Conservation (phyloP, 176 grass and related monocot genomes). For the barley (Hordeum vulgare) region DNA sequence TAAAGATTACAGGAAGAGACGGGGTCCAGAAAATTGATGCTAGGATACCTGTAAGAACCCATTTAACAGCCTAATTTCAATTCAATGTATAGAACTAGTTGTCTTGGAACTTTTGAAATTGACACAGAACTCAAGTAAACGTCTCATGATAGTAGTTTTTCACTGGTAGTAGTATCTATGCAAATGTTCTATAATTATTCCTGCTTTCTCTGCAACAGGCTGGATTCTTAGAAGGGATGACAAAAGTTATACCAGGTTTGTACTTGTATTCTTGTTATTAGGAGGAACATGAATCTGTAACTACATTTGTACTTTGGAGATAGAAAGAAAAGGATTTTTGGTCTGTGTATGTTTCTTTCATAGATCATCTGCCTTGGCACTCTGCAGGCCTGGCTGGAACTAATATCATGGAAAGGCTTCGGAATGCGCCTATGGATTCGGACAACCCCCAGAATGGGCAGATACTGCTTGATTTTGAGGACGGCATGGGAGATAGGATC, state of each 20-base stretch:
- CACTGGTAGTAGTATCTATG: not conserved
- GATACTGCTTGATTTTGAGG: conserved; percentile 82
- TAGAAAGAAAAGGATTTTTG: not conserved
- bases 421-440: conserved; percentile 46
- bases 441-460: conserved; percentile 63
- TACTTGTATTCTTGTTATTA: not conserved
- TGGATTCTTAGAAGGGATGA: conserved; percentile 93
- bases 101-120: not conserved
- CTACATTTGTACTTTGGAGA: not conserved
- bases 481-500: conserved; percentile 73
- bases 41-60: conserved; percentile 72
- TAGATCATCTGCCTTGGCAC: not conserved
- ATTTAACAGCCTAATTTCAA: not conserved
- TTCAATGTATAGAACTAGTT: not conserved
- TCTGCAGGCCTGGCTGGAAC: conserved; percentile 71
- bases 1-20: conserved; percentile 87
- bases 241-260: conserved; percentile 80
- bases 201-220: conserved; percentile 51
- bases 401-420: conserved; percentile 84
- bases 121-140: not conserved
- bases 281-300: not conserved
- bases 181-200: not conserved
- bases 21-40: conserved; percentile 84
- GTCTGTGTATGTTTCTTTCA: not conserved
- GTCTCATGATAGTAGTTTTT: not conserved